phyloP scores from a whole-genome alignment of 176 grass and related monocot genomes.

The Pontederia crassipes region DNA sequence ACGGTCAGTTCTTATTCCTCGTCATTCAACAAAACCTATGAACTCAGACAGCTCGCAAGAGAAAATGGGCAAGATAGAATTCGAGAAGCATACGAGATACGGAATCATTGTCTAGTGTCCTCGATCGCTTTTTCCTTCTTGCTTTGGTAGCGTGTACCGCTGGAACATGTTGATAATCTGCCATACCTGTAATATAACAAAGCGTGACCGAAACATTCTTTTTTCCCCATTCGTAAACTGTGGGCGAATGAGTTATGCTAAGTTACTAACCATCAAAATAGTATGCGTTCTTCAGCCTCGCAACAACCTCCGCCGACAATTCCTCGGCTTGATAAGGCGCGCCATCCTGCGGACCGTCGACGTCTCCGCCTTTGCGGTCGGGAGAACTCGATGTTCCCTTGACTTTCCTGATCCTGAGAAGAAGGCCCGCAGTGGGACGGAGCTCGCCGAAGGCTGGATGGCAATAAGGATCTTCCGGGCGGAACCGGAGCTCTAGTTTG shows the following conservation, averaged over 20 bases:
- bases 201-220: too few species aligned
- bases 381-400: conserved; percentile 2
- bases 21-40: conserved; percentile 18
- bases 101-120: conserved; percentile 20
- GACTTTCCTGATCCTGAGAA: conserved; percentile 44
- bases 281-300: conserved; percentile 52
- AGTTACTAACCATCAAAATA: conserved; percentile 45
- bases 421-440: conserved; percentile 30
- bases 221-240: too few species aligned
- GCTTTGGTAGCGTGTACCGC: conserved; percentile 54
- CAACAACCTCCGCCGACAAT: conserved; percentile 43
- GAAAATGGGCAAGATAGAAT: background rate
- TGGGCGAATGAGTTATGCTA: too few species aligned
- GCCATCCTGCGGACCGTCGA: background rate
- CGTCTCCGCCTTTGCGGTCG: background rate
- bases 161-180: conserved; percentile 81
- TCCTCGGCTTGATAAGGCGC: background rate
- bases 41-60: background rate
- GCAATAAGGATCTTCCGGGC: conserved; percentile 69
- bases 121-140: conserved; percentile 47
- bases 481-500: conserved; percentile 64
- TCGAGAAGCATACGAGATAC: background rate
- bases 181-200: conserved; percentile 37
- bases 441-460: conserved; percentile 55
- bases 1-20: conserved; percentile 4